Evolutionary conservation across 163 green algal species (phyloP), one percentile per base, ranked within the genome.

Genomic region (Scenedesmus sp.): DNA sequence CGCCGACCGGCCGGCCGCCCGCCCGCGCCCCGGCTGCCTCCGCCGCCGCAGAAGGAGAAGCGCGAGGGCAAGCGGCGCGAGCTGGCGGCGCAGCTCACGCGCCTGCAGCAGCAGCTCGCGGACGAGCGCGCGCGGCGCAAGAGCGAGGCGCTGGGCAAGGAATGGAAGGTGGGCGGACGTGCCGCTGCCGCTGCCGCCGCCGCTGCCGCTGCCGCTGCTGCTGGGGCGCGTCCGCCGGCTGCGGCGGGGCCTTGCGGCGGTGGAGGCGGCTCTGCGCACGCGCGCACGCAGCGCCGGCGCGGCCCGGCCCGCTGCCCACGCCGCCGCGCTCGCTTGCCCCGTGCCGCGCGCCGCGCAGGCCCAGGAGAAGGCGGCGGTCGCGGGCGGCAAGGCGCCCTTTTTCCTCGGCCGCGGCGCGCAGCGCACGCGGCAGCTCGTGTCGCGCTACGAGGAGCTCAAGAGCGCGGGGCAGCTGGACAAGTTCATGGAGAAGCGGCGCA

Each of bases 391-490:
- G 88, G 74, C 75, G 70, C 93, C 92, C 4, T 98, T 89, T 85
- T 97, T 92, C 86, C 85, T 93, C 56, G 97, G 96, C 78, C 88
- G 89, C 53, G 83, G 78, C 62, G 94, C 95, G 54, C 85, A 85
- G 80, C 87, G 88, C 69, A 81, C 84, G 47, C 77, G 88, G 70
- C 88, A 94, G 81, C 88, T 98, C 78, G 34, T 97, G 63, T 85
- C 85, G 34, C 94, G 93, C 80, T 98, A 93, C 82, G 80, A 97
- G 64, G 86, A 92, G 64, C 87, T 98, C 42, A 95, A 97, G 85
- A 75, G 80, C 5, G 79, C 47, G 1, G 93, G 93, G 11, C 77
- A 87, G 67, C 87, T 98, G 80, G 93, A 97, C 42, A 90, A 93
- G 75, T 96, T 88, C 78, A 92, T 98, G 87, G 89, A 88, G 50